Percentiles rank a stretch among this genome's conserved stretches.
Evolutionary conservation across 805 yeast species (phyloP).

Genomic region (Wickerhamiella sergipiensis): DNA sequence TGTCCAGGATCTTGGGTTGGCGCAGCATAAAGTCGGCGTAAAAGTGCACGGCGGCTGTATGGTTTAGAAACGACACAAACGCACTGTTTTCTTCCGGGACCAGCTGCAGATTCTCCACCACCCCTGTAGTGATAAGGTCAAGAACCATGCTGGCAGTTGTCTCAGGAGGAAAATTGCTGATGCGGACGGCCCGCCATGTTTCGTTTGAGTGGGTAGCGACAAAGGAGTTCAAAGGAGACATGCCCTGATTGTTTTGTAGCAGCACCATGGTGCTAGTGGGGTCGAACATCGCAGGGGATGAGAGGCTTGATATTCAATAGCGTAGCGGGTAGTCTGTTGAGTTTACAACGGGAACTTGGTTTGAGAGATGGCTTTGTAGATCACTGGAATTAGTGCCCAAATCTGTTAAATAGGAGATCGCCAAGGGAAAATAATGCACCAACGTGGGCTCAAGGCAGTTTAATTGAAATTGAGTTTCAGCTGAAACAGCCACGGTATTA

Average conservation of each 20-base stretch:
- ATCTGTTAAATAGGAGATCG: neutral
- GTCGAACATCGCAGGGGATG: neutral
- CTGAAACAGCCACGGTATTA: neutral
- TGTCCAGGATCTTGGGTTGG: conserved; percentile 63
- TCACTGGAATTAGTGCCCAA: neutral
- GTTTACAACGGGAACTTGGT: no score
- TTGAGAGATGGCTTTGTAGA: no score
- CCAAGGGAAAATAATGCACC: neutral
- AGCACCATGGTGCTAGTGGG: neutral
- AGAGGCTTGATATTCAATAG: neutral
- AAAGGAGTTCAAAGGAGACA: neutral
- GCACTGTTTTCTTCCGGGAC: conserved; percentile 84
- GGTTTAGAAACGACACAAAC: conserved; percentile 78
- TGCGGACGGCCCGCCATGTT: conserved; percentile 58
- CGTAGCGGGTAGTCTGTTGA: no score
- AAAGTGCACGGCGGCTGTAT: conserved; percentile 75
- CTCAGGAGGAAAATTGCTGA: conserved; percentile 79
- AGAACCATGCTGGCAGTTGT: conserved; percentile 68
- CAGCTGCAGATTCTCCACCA: conserved; percentile 59
- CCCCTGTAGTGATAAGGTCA: conserved; percentile 84
- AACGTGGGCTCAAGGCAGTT: neutral
- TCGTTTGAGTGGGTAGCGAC: neutral
- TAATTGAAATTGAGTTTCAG: neutral
- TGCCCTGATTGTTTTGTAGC: neutral
- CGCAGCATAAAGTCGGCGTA: conserved; percentile 88